Evolutionary conservation across 306 rosid genomes (phyloP).

Genomic region (Prunus mume): DNA sequence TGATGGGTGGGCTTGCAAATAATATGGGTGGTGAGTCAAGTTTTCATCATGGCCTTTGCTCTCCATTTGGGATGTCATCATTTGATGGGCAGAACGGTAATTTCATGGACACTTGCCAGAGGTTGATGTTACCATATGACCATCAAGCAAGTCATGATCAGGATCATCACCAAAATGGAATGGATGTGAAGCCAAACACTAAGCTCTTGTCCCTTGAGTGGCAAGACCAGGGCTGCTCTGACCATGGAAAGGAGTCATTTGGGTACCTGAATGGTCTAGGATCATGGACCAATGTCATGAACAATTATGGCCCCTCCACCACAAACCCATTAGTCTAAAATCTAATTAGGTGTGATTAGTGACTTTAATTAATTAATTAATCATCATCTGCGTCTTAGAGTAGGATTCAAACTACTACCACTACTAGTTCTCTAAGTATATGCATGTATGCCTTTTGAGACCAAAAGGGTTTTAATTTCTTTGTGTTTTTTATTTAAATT

Average conservation of each 20-base stretch:
- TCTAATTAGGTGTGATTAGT: slow-evolving; percentile 26
- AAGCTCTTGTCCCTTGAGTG: slow-evolving; percentile 79
- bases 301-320: slow-evolving; percentile 66
- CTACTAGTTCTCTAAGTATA: neutral
- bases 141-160: slow-evolving; percentile 32
- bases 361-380: neutral
- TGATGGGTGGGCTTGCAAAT: slow-evolving; percentile 42
- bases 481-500: slow-evolving; percentile 2
- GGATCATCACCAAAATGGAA: slow-evolving; percentile 28
- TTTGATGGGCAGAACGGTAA: slow-evolving; percentile 36
- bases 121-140: slow-evolving; percentile 73
- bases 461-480: slow-evolving; percentile 17
- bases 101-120: slow-evolving; percentile 67
- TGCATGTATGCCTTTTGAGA: neutral
- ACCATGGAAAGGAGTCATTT: slow-evolving; percentile 60
- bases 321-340: slow-evolving; percentile 57
- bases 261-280: slow-evolving; percentile 65
- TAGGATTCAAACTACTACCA: neutral
- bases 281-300: slow-evolving; percentile 69
- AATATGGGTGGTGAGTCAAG: slow-evolving; percentile 8
- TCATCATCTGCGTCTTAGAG: slow-evolving; percentile 19
- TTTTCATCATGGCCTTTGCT: slow-evolving; percentile 44
- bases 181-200: slow-evolving; percentile 86
- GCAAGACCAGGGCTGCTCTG: slow-evolving; percentile 84
- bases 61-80: slow-evolving; percentile 56